These are phyloP conservation scores for Spergularia azorica DNA, from an alignment of 179 eudicot species.

Conservation along the genomic window DNA sequence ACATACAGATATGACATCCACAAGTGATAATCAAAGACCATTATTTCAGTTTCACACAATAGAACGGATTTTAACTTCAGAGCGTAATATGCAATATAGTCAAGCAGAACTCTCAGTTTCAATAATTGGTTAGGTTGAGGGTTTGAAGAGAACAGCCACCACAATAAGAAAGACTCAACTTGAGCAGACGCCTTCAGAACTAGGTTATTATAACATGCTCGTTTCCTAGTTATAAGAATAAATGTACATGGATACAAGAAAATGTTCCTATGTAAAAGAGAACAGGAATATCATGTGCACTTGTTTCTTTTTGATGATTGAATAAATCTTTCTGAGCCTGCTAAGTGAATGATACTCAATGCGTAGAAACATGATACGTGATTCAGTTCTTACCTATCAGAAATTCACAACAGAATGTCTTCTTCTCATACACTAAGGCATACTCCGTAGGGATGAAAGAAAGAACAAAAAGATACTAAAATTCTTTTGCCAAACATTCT, in stretches of 20 bases:
- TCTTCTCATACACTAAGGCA: not conserved
- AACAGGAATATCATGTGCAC: no score
- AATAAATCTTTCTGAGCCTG: not conserved
- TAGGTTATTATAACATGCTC: not conserved
- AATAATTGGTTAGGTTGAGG: not conserved
- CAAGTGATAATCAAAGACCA: no score
- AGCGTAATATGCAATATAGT: not conserved
- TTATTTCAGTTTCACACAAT: no score
- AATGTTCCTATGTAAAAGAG: not conserved
- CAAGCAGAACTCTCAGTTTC: slow-evolving; percentile 3
- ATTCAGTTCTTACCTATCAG: not conserved
- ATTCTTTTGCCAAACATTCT: no score
- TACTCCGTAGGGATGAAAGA: not conserved
- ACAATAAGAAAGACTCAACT: not conserved
- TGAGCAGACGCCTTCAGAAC: not conserved
- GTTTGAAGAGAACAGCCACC: not conserved
- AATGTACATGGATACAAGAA: not conserved
- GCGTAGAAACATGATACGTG: not conserved
- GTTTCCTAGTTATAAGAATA: not conserved
- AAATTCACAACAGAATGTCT: not conserved
- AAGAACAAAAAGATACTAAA: no score
- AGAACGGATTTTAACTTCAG: no score
- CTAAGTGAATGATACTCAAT: not conserved
- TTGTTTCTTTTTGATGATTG: no score
- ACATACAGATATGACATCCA: not conserved